Conservation (phyloP, 2,329 filamentous ascomycete genomes). For the Madurella fahalii region DNA sequence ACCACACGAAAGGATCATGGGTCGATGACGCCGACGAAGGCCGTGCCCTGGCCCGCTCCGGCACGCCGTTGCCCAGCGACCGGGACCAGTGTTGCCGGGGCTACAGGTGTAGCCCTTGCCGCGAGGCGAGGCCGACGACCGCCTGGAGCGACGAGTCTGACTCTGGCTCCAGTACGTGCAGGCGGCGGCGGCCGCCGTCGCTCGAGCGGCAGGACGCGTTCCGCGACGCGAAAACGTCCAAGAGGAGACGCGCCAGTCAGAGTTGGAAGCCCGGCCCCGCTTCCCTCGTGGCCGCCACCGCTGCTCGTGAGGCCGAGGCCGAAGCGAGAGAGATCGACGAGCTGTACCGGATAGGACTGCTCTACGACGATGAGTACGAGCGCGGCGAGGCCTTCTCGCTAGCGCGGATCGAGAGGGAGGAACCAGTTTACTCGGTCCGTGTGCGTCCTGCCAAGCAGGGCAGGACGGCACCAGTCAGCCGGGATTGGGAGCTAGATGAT, state of each 20-base stretch:
- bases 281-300: not conserved
- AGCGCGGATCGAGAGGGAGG: constrained; percentile 37
- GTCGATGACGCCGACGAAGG: constrained; percentile 15
- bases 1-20: not conserved
- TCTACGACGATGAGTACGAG: constrained; percentile 41
- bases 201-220: constrained; percentile 48
- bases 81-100: not conserved
- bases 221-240: constrained; percentile 37
- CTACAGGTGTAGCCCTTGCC: not conserved
- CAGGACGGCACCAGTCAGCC: not conserved
- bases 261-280: too few species aligned
- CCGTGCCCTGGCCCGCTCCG: constrained; percentile 12
- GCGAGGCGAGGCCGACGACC: too few species aligned
- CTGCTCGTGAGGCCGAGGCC: constrained; percentile 19
- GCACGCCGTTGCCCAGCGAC: constrained; percentile 28
- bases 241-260: constrained; percentile 16
- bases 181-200: constrained; percentile 35
- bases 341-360: constrained; percentile 42
- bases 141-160: too few species aligned
- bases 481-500: constrained; percentile 26
- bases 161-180: not conserved
- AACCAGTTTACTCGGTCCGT: constrained; percentile 36
- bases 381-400: constrained; percentile 36
- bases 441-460: constrained; percentile 31
- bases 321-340: constrained; percentile 36